These are phyloP conservation scores for Alternaria rosae DNA, from an alignment of 2,329 filamentous ascomycete genomes.

Conservation along the genomic window DNA sequence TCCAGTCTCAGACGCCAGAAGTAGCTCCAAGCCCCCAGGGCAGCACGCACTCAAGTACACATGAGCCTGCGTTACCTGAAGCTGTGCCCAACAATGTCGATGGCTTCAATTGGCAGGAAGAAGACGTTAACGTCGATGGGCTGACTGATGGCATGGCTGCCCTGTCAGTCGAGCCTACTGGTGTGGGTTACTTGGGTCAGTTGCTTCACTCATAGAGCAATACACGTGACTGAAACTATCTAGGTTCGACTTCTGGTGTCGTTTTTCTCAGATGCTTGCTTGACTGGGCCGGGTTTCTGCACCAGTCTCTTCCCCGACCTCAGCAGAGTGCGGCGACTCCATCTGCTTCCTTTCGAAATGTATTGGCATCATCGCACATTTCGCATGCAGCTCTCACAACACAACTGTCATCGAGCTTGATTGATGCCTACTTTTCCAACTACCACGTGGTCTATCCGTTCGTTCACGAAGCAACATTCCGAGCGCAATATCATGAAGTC, in stretches of 20 bases:
- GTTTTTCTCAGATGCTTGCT: conserved; percentile 35
- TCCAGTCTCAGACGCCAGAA: conserved; percentile 18
- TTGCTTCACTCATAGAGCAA: neutral
- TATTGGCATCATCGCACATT: conserved; percentile 30
- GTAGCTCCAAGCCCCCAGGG: conserved; percentile 21
- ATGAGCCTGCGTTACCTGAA: conserved; percentile 31
- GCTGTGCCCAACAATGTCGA: conserved; percentile 34
- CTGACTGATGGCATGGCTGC: conserved; percentile 39
- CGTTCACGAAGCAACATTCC: conserved; percentile 36
- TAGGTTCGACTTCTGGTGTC: conserved; percentile 36
- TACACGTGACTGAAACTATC: neutral
- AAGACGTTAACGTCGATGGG: conserved; percentile 27
- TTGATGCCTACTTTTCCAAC: conserved; percentile 35
- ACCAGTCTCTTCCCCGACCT: conserved; percentile 26
- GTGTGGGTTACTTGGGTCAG: conserved; percentile 35
- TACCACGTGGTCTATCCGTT: conserved; percentile 36
- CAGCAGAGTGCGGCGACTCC: conserved; percentile 12
- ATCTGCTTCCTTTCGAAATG: conserved; percentile 21
- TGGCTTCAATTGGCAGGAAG: conserved; percentile 37
- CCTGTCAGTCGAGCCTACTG: conserved; percentile 36
- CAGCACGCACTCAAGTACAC: conserved; percentile 13
- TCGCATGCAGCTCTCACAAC: conserved; percentile 31
- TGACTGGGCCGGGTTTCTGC: conserved; percentile 37
- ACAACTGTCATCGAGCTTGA: conserved; percentile 29
- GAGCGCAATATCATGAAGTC: conserved; percentile 36